These are phyloP conservation scores for Acanthamoeba sp. DNA, from an alignment of 208 protist genomes.

Conservation along the genomic window DNA sequence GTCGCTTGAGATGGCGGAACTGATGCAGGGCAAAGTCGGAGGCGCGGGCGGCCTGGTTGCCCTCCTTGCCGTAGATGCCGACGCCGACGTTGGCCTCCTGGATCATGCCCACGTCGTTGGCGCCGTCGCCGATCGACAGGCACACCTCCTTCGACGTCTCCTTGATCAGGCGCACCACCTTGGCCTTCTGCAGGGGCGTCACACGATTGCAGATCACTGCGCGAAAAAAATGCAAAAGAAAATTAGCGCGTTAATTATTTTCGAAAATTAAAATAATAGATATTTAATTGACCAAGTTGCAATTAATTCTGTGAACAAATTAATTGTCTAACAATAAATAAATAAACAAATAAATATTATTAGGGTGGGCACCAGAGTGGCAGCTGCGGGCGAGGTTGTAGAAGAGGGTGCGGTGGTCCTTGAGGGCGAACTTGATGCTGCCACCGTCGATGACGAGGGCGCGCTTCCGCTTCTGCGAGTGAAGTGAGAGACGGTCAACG, in stretches of 20 bases:
- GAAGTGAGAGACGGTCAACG: not conserved
- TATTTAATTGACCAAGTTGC: too few species aligned
- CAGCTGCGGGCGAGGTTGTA: conserved; percentile 80
- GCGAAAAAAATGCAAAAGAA: too few species aligned
- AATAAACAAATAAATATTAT: not conserved
- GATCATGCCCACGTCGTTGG: conserved; percentile 97
- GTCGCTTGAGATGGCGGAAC: conserved; percentile 86
- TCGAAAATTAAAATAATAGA: too few species aligned
- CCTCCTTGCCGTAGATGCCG: conserved; percentile 95
- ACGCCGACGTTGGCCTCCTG: conserved; percentile 92
- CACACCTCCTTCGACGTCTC: conserved; percentile 63
- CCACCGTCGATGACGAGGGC: conserved; percentile 85
- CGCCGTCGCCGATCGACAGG: conserved; percentile 96
- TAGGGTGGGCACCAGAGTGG: conserved; percentile 84
- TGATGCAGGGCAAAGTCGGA: conserved; percentile 96
- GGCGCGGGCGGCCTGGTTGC: conserved; percentile 95
- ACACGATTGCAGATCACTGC: conserved; percentile 96
- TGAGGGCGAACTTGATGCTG: conserved; percentile 83
- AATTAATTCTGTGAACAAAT: too few species aligned
- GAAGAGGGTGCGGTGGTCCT: conserved; percentile 75
- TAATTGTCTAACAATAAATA: not conserved
- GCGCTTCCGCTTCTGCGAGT: conserved; percentile 33
- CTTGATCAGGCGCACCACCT: conserved; percentile 91
- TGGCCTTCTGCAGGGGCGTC: conserved; percentile 92
- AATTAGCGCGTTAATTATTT: too few species aligned